Percentiles rank a stretch among this genome's conserved stretches.
Conservation (phyloP, 352 stramenopile genomes). For the Phytophthora sp. region DNA sequence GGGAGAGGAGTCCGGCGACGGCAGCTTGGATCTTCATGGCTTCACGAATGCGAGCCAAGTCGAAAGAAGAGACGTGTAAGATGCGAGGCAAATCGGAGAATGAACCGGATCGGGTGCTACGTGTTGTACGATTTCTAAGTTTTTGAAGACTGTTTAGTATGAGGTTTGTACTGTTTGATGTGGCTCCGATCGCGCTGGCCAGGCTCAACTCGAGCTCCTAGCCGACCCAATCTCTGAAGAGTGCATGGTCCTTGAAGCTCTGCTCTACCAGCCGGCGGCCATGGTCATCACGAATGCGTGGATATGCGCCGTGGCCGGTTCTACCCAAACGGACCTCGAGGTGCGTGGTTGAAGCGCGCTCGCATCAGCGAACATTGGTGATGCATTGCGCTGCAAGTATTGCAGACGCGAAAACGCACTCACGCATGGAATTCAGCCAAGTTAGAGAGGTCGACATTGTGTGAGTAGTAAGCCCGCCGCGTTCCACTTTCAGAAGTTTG, state of each 20-base stretch:
- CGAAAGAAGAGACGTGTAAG: background rate
- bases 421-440: no score
- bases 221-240: constrained; percentile 6
- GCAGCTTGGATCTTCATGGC: constrained; percentile 7
- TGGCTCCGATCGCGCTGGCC: background rate
- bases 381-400: background rate
- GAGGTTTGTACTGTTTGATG: no score
- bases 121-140: no score
- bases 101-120: background rate
- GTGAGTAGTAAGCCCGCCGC: no score
- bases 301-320: background rate
- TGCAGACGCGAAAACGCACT: no score
- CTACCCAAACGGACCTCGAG: background rate
- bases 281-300: background rate
- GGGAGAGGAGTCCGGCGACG: constrained; percentile 3
- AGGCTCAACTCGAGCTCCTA: background rate
- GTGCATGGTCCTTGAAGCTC: background rate
- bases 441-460: no score
- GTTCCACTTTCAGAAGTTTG: no score
- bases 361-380: no score
- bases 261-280: background rate
- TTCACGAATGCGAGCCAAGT: background rate
- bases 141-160: no score
- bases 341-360: constrained; percentile 3
- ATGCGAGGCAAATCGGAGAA: constrained; percentile 4